Evolutionary conservation across 2,329 filamentous ascomycete genomes (phyloP).

Genomic region (Knufia fluminis): DNA sequence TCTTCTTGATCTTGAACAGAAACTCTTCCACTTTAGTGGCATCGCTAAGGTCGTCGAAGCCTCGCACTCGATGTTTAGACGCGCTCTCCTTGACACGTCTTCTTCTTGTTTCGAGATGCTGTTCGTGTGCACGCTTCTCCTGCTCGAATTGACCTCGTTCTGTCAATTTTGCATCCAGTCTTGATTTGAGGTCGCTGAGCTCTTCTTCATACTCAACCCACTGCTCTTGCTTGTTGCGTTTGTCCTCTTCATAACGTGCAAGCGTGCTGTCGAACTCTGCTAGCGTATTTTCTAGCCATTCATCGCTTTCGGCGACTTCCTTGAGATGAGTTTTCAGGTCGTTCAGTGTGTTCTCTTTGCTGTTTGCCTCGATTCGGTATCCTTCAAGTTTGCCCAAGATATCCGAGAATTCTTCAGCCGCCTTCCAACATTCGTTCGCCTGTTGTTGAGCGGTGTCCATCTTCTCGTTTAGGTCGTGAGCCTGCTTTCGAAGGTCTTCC

Average conservation of each 20-base stretch:
- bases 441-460: conserved; percentile 38
- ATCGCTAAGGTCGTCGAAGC: conserved; percentile 70
- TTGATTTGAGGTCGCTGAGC: conserved; percentile 28
- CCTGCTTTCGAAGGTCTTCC: conserved; percentile 49
- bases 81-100: conserved; percentile 71
- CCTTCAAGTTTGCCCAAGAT: conserved; percentile 67
- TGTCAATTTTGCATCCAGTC: conserved; percentile 34
- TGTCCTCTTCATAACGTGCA: conserved; percentile 53
- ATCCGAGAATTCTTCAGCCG: conserved; percentile 63
- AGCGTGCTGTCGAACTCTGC: conserved; percentile 71
- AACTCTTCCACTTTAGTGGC: conserved; percentile 68
- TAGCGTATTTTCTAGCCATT: conserved; percentile 61
- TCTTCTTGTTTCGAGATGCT: conserved; percentile 62
- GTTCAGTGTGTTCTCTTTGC: conserved; percentile 59
- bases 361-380: conserved; percentile 65
- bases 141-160: conserved; percentile 66
- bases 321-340: conserved; percentile 64
- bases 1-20: conserved; percentile 64
- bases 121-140: conserved; percentile 77
- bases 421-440: conserved; percentile 58
- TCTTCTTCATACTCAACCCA: conserved; percentile 55
- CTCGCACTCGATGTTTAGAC: conserved; percentile 66
- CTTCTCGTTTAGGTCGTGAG: conserved; percentile 47
- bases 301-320: conserved; percentile 69
- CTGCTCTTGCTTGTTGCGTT: conserved; percentile 51